Base-by-base conservation (phyloP, 2,329 filamentous ascomycete species). In the Acrocalymma vagum region DNA sequence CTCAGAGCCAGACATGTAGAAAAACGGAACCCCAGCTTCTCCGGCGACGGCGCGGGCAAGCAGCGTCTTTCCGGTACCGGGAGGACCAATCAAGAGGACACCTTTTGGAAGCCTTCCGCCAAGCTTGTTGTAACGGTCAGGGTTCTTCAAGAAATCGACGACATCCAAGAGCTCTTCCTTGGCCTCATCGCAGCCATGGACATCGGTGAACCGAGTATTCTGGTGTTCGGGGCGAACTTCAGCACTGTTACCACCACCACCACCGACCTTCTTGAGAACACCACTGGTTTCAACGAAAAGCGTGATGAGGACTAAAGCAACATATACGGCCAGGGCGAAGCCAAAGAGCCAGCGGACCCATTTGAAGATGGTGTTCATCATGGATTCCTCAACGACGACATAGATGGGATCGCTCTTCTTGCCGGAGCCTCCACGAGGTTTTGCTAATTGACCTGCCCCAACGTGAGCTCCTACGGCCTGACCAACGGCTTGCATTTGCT, bases 1-100 rank as follows among this genome's bases (percentile, higher is more conserved):
- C 70, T 99, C 94, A 43, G 90, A 95, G 34, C 94, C 94, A 63
- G 94, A 99, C 93, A 99, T 97, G 80, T 96, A 99, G 80, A 97
- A 99, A 80, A 99, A 99, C 1, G 94, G 94, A 13, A 99, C 94
- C 40, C 93, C 94, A 38, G 94, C 92, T 75, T 99, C 94, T 36
- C 94, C 94, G 31, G 94, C 94, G 46, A 99, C 94, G 39, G 94
- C 95, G 62, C 94, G 87, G 50, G 94, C 94, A 47, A 99, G 82
- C 26, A 99, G 82, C 9, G 94, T 99, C 76, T 99, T 99, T 74
- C 94, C 94, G 47, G 94, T 99, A 75, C 94, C 94, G 36, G 94
- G 94, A 64, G 94, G 94, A 1, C 94, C 94, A 62, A 96, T 90
- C 16, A 99, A 82, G 34, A 99, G 81, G 44, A 99, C 90, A 77